phyloP scores from a whole-genome alignment of 805 yeast species.

The Candida arabinofermentans region DNA sequence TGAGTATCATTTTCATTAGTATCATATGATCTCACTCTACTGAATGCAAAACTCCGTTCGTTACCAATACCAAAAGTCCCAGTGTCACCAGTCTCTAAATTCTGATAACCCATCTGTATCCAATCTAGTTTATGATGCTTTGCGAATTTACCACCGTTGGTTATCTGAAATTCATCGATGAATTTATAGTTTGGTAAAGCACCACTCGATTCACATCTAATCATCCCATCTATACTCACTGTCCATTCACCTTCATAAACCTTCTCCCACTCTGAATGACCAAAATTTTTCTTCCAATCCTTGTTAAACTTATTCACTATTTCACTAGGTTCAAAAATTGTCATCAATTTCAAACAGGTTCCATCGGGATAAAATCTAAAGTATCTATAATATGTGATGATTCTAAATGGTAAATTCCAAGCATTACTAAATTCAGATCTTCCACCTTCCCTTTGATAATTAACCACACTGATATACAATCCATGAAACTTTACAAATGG shows the following conservation, averaged over 20 bases:
- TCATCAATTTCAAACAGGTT: slow-evolving; percentile 59
- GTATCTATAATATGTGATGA: slow-evolving; percentile 87
- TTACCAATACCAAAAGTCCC: slow-evolving; percentile 50
- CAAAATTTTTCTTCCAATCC: slow-evolving; percentile 24
- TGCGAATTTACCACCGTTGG: slow-evolving; percentile 51
- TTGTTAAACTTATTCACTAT: slow-evolving; percentile 55
- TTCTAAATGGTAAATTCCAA: slow-evolving; percentile 72
- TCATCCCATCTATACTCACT: slow-evolving; percentile 47
- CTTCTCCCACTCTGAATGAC: slow-evolving; percentile 28
- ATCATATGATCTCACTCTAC: slow-evolving; percentile 44
- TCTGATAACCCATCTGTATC: slow-evolving; percentile 55
- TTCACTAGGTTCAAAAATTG: slow-evolving; percentile 65
- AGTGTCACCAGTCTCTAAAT: slow-evolving; percentile 12
- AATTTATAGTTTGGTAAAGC: slow-evolving; percentile 58
- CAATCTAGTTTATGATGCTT: slow-evolving; percentile 71
- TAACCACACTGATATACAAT: slow-evolving; percentile 78
- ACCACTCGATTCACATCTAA: slow-evolving; percentile 53
- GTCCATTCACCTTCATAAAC: slow-evolving; percentile 55
- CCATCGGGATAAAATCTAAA: slow-evolving; percentile 80
- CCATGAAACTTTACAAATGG: slow-evolving; percentile 83
- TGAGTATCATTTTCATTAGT: neutral
- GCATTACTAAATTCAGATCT: slow-evolving; percentile 59
- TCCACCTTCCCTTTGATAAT: slow-evolving; percentile 81
- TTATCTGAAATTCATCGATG: slow-evolving; percentile 58
- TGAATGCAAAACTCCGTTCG: slow-evolving; percentile 78